A percentile compares a stretch with the other conserved stretches of the same genome.
phyloP scores from a whole-genome alignment of 2,329 filamentous ascomycete genomes.

The Rhynchosporium agropyri region DNA sequence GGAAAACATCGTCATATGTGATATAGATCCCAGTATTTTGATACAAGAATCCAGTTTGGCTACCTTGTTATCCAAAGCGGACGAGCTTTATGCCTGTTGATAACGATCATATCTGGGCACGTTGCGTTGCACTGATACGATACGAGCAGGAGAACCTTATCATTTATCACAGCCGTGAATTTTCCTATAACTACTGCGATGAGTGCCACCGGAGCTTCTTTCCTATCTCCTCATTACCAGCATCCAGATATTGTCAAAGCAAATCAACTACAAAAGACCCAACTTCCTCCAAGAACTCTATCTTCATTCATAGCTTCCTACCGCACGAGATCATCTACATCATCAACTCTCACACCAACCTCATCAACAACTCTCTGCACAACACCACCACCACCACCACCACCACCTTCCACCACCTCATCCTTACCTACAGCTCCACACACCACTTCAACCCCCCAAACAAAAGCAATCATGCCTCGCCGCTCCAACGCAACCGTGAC shows the following conservation, averaged over 20 bases:
- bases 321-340: slow-evolving; percentile 14
- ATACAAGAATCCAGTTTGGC: slow-evolving; percentile 16
- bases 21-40: neutral
- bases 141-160: neutral
- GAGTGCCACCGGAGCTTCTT: slow-evolving; percentile 14
- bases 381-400: slow-evolving; percentile 18
- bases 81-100: neutral
- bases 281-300: slow-evolving; percentile 28
- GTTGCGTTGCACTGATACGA: neutral
- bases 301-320: slow-evolving; percentile 25
- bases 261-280: neutral
- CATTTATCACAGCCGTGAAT: neutral
- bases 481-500: slow-evolving; percentile 43
- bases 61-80: neutral
- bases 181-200: slow-evolving; percentile 28
- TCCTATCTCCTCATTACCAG: neutral
- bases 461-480: slow-evolving; percentile 27
- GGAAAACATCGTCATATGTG: slow-evolving; percentile 1
- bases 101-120: neutral
- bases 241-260: neutral
- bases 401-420: slow-evolving; percentile 19
- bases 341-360: slow-evolving; percentile 19
- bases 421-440: neutral
- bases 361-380: slow-evolving; percentile 18
- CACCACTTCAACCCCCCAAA: neutral